Base-by-base conservation (phyloP, 1,284 basidiomycete species). In the Marasmius fiardii region DNA sequence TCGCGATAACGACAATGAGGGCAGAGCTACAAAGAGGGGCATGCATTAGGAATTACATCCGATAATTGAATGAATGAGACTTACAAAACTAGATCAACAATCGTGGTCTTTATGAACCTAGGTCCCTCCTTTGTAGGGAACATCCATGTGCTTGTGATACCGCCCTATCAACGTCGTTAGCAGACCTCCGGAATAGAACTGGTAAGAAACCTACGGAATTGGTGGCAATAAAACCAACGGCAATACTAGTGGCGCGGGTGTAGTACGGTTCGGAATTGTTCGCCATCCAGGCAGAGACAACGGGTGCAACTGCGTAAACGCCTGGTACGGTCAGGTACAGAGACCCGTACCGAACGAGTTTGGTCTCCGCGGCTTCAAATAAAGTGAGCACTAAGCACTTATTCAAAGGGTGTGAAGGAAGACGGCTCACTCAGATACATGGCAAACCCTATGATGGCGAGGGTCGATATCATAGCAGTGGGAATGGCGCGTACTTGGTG, bases 241-340 rank as follows among this genome's bases (percentile, higher is more conserved):
- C 75, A 35, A 81, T 63, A 8, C 71, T 69, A 0, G 79, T 78
- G 7, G 75, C 74, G 23, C 77, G 70, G 33, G 73, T 66, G 60
- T 71, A 67, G 60, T 76, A 71, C 3, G 74, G 74, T 2, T 73
- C 68, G 28, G 75, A 72, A 63, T 80, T 81, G 63, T 79, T 79
- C 11, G 76, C 64, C 51, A 67, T 56, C 74, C 75, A 77, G 0
- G 75, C 71, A 28, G 62, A 54, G 33, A 69, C 51, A 23, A 68
- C 61, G 1, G 74, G 70, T 0, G 69, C 62, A 1, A 61, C 53
- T 14, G 66, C 61, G 53, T 74, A 75, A 16, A 63, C 57, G 6
- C 74, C 73, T 1, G 65, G 58, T 10, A 75, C 63, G 3, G 67
- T 68, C 45, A 76, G 58, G 59, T 70, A 76, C 10, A 76, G 63